Percentiles rank a stretch among this genome's conserved stretches.
These are phyloP conservation scores for Neurospora sp. DNA, from an alignment of 495 filamentous ascomycete species.

Conservation along the genomic window DNA sequence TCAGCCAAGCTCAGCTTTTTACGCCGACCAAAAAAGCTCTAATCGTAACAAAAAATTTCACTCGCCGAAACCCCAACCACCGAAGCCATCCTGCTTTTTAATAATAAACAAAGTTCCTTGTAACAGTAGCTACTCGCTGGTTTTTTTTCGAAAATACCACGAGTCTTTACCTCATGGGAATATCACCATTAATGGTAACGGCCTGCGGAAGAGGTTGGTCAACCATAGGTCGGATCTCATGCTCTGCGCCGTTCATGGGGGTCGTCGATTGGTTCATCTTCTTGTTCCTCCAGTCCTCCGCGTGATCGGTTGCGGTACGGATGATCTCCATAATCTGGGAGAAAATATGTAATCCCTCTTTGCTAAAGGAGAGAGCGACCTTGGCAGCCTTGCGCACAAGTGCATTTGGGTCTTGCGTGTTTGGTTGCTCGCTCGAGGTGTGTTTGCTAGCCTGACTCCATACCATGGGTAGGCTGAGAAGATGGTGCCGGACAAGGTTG, in stretches of 20 bases:
- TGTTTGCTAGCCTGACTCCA: slow-evolving; percentile 41
- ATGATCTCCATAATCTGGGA: slow-evolving; percentile 70
- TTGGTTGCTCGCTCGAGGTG: slow-evolving; percentile 36
- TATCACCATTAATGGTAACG: slow-evolving; percentile 1
- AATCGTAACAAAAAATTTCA: not conserved
- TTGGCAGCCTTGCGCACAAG: slow-evolving; percentile 45
- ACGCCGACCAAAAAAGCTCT: not conserved
- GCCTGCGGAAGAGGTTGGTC: not conserved
- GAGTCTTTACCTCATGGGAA: not conserved
- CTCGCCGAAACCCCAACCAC: not conserved
- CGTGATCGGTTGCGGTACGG: slow-evolving; percentile 72
- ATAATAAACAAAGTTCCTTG: not conserved
- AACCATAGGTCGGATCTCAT: not conserved
- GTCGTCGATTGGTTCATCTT: slow-evolving; percentile 23
- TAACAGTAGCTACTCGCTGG: not conserved
- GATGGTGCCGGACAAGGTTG: slow-evolving; percentile 64
- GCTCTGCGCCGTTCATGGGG: not conserved
- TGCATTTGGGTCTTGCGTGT: slow-evolving; percentile 22
- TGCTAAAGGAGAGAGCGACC: slow-evolving; percentile 68
- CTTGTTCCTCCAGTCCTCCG: slow-evolving; percentile 77
- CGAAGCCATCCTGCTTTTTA: not conserved
- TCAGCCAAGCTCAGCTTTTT: not conserved
- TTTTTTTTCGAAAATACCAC: not conserved
- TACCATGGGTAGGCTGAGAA: slow-evolving; percentile 72
- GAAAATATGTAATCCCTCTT: slow-evolving; percentile 85